phyloP scores from a whole-genome alignment of 2,329 filamentous ascomycete species.

The Botrytis squamosa region DNA sequence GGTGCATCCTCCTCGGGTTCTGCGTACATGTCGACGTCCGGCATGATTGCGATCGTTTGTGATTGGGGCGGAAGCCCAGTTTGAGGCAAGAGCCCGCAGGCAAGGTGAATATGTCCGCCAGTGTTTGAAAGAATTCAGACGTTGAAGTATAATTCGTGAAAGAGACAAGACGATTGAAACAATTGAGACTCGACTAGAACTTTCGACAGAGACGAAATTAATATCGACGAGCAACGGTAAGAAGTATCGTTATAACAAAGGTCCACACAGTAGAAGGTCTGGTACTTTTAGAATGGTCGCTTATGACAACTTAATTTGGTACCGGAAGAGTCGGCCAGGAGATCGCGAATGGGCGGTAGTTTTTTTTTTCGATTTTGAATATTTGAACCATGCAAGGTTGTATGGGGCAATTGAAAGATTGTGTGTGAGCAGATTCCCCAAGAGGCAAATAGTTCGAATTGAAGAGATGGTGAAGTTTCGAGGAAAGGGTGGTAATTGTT shows the following conservation, averaged over 20 bases:
- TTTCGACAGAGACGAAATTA: neutral
- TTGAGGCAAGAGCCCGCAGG: slow-evolving; percentile 23
- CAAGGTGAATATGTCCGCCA: slow-evolving; percentile 19
- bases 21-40: slow-evolving; percentile 46
- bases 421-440: neutral
- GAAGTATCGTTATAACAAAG: slow-evolving; percentile 13
- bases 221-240: slow-evolving; percentile 13
- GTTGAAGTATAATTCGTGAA: neutral
- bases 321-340: slow-evolving; percentile 23
- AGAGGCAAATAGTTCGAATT: too few relatives aligned
- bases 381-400: slow-evolving; percentile 15
- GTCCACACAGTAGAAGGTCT: slow-evolving; percentile 14
- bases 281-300: slow-evolving; percentile 20
- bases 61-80: slow-evolving; percentile 22
- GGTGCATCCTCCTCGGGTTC: slow-evolving; percentile 33
- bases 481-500: neutral
- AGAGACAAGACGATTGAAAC: neutral
- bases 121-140: slow-evolving; percentile 8
- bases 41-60: slow-evolving; percentile 19
- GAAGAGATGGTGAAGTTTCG: neutral
- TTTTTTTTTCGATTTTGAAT: neutral
- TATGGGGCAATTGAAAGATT: slow-evolving; percentile 4
- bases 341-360: slow-evolving; percentile 14
- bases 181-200: slow-evolving; percentile 1
- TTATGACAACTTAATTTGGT: slow-evolving; percentile 22